Conservation (phyloP, 1,284 basidiomycete genomes). For the Tilletia indica region DNA sequence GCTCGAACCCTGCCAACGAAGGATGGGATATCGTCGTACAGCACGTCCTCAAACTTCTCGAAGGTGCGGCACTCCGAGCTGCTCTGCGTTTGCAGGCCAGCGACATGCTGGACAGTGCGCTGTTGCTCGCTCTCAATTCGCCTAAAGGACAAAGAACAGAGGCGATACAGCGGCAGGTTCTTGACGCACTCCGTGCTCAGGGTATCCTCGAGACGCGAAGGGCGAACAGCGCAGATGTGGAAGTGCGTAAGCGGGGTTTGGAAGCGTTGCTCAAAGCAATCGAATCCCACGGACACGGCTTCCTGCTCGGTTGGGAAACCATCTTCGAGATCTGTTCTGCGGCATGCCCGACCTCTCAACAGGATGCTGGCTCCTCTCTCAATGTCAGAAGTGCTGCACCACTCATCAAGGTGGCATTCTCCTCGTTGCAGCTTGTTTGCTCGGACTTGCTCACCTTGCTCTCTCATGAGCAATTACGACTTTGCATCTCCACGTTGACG, state of each 20-base stretch:
- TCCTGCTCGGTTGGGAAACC: conserved; percentile 85
- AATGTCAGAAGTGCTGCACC: conserved; percentile 19
- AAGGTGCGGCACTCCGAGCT: conserved; percentile 69
- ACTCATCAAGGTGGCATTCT: conserved; percentile 80
- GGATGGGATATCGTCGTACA: conserved; percentile 79
- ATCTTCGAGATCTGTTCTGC: conserved; percentile 73
- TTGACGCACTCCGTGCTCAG: conserved; percentile 77
- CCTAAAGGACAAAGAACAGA: conserved; percentile 27
- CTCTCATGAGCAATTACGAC: conserved; percentile 73
- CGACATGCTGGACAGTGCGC: conserved; percentile 70
- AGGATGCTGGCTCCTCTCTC: background rate
- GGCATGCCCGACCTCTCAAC: conserved; percentile 25
- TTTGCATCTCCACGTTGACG: conserved; percentile 84
- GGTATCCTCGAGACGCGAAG: conserved; percentile 64
- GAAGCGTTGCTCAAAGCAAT: conserved; percentile 81
- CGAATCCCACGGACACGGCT: conserved; percentile 83
- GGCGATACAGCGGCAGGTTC: conserved; percentile 72
- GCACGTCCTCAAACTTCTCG: conserved; percentile 74
- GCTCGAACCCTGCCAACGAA: conserved; percentile 72
- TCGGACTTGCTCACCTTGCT: conserved; percentile 80
- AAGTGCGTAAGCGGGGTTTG: conserved; percentile 79
- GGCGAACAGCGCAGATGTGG: conserved; percentile 58
- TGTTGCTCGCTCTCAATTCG: conserved; percentile 10
- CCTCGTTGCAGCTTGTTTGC: conserved; percentile 87
- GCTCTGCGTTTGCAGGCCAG: conserved; percentile 82